phyloP scores from a whole-genome alignment of 2,329 filamentous ascomycete genomes.

The Diaporthe sp. region DNA sequence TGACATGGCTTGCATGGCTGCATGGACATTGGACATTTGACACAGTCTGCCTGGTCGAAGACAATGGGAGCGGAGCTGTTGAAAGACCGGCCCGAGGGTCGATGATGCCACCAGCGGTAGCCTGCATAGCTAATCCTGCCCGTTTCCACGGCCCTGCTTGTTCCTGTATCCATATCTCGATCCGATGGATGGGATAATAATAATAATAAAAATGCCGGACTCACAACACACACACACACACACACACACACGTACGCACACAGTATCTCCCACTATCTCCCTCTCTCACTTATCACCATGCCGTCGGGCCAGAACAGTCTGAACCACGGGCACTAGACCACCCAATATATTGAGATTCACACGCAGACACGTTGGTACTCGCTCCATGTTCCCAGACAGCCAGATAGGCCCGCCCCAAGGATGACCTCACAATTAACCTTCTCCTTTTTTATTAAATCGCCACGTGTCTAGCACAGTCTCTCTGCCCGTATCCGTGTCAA shows the following conservation, averaged over 20 bases:
- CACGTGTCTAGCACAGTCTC: constrained; percentile 28
- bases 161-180: background rate
- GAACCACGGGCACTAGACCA: constrained; percentile 8
- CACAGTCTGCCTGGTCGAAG: background rate
- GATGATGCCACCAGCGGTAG: constrained; percentile 20
- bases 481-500: background rate
- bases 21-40: background rate
- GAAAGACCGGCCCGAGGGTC: constrained; percentile 21
- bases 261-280: background rate
- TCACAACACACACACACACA: too few species aligned
- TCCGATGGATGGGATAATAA: background rate
- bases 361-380: background rate
- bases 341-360: background rate
- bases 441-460: constrained; percentile 9
- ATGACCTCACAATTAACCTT: constrained; percentile 20
- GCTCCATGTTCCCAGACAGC: background rate
- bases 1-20: background rate
- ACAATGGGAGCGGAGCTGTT: constrained; percentile 22
- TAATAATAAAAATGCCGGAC: constrained; percentile 13
- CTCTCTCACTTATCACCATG: too few species aligned
- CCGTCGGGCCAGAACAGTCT: constrained; percentile 14
- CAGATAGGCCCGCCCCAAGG: background rate
- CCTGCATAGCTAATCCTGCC: background rate
- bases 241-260: too few species aligned
- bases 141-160: background rate